phyloP scores from a whole-genome alignment of 768 basidiomycete species.

The Panaeolus papilionaceus region DNA sequence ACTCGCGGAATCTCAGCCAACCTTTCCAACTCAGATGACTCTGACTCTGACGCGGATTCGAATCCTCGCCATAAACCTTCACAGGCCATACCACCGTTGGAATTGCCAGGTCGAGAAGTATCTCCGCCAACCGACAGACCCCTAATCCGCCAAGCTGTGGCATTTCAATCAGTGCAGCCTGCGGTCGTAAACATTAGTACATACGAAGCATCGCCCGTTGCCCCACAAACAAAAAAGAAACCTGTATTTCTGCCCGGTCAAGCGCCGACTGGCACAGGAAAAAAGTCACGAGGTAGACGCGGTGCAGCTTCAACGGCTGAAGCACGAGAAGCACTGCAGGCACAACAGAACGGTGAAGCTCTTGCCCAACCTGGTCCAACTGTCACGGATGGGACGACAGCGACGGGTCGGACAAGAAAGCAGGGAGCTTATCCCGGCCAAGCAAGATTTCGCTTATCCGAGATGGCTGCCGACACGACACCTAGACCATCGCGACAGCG shows the following conservation, averaged over 20 bases:
- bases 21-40: constrained; percentile 58
- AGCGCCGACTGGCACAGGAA: constrained; percentile 18
- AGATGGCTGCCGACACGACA: constrained; percentile 41
- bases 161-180: constrained; percentile 43
- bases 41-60: constrained; percentile 38
- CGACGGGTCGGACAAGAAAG: constrained; percentile 33
- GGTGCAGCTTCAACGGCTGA: constrained; percentile 24
- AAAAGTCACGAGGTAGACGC: constrained; percentile 30
- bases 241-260: constrained; percentile 64
- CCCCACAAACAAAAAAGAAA: constrained; percentile 23
- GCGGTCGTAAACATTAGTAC: constrained; percentile 42
- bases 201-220: constrained; percentile 44
- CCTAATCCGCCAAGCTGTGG: constrained; percentile 65
- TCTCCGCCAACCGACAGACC: constrained; percentile 55
- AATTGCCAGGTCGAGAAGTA: constrained; percentile 36
- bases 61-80: constrained; percentile 21
- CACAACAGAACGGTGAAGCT: constrained; percentile 18
- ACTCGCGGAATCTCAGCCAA: constrained; percentile 56
- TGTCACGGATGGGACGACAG: constrained; percentile 27
- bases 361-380: constrained; percentile 25
- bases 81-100: neutral
- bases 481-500: constrained; percentile 37
- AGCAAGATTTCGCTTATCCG: constrained; percentile 53
- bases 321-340: constrained; percentile 12
- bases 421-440: constrained; percentile 50